These are phyloP conservation scores for Eucalyptus regnans DNA, from an alignment of 345 rosid genomes.

Conservation along the genomic window DNA sequence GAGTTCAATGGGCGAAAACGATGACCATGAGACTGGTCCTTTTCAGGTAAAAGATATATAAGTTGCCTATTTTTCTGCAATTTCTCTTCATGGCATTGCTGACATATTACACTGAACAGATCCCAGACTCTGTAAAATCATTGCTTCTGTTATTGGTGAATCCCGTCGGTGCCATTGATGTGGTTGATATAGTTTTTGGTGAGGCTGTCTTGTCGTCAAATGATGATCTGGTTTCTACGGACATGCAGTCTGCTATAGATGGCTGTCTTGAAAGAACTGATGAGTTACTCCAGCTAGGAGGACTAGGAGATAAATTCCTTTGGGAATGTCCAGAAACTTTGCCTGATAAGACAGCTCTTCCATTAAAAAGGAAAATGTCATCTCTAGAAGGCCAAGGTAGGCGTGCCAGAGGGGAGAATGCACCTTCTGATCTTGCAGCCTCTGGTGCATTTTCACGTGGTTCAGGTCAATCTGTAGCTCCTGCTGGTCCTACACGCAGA, in stretches of 20 bases:
- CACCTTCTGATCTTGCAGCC: constrained; percentile 42
- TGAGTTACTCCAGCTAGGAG: constrained; percentile 43
- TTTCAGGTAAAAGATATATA: constrained; percentile 28
- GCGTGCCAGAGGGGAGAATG: constrained; percentile 65
- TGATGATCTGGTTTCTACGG: constrained; percentile 19
- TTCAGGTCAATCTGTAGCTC: constrained; percentile 37
- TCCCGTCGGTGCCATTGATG: constrained; percentile 21
- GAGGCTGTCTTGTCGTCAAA: constrained; percentile 8
- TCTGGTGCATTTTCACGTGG: constrained; percentile 62
- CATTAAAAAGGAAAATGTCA: constrained; percentile 61
- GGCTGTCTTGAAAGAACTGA: constrained; percentile 25
- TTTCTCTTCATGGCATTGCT: background rate
- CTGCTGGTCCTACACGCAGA: constrained; percentile 69
- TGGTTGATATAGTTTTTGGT: constrained; percentile 27
- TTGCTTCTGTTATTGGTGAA: constrained; percentile 55
- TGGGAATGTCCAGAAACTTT: constrained; percentile 98
- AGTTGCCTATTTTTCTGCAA: background rate
- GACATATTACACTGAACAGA: constrained; percentile 22
- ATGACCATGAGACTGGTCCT: constrained; percentile 16
- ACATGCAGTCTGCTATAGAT: constrained; percentile 23
- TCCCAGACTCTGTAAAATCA: constrained; percentile 25
- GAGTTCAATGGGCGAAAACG: constrained; percentile 33
- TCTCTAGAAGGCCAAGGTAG: constrained; percentile 55
- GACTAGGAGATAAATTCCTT: constrained; percentile 54
- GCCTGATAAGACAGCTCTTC: constrained; percentile 61